Conservation (phyloP, 192 early-diverging fungal genomes). For the Oehlia diaphana region DNA sequence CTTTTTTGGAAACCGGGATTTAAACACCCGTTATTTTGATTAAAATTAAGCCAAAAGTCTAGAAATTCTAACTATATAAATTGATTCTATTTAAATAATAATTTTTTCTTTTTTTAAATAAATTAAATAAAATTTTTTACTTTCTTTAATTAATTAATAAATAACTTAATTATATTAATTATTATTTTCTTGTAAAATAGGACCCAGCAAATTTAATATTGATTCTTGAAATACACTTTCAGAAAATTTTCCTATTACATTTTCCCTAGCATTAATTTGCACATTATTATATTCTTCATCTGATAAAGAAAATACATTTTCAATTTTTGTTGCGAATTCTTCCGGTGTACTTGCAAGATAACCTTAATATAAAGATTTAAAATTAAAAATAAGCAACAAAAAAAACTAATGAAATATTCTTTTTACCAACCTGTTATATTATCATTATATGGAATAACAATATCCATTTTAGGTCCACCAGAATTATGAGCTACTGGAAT, state of each 20-base stretch:
- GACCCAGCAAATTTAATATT: not conserved
- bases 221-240: constrained; percentile 48
- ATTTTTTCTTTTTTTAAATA: too few relatives aligned
- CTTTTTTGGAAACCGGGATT: too few relatives aligned
- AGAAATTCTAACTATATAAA: too few relatives aligned
- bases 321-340: constrained; percentile 67
- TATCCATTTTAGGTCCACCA: constrained; percentile 86
- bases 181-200: not conserved
- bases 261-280: constrained; percentile 58
- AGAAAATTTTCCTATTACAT: constrained; percentile 71
- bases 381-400: not conserved
- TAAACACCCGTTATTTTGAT: too few relatives aligned
- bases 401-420: not conserved
- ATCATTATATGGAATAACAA: constrained; percentile 58
- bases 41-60: too few relatives aligned
- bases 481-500: constrained; percentile 82
- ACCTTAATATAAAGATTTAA: constrained; percentile 45
- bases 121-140: too few relatives aligned
- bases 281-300: constrained; percentile 47
- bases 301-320: constrained; percentile 44
- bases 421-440: constrained; percentile 33
- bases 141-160: too few relatives aligned
- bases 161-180: not conserved
- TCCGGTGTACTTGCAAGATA: constrained; percentile 62
- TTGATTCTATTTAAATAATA: too few relatives aligned